Evolutionary conservation across 2,329 filamentous ascomycete genomes (phyloP), one percentile per base, ranked within the genome.

Genomic region (Colletotrichum nymphaeae): DNA sequence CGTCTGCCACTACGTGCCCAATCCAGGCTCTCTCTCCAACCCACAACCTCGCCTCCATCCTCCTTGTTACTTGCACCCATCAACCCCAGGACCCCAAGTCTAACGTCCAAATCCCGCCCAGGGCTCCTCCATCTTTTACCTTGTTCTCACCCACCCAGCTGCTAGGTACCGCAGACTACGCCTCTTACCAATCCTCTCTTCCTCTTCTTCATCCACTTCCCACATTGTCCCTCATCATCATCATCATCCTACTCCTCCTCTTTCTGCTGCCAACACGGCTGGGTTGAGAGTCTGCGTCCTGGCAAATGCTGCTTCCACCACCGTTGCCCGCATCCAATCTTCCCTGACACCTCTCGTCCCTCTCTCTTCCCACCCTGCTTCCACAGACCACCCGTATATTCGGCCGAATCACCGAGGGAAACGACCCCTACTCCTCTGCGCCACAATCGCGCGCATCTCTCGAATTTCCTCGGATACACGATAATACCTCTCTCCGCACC

Each of bases 1-100:
- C 53, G n/a, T 57, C 32, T 28, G 42, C 52, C 30, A 35, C 12
- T 58, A 22, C 8, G 59, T 56, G 55, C 65, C 70, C 70, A 73
- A 73, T 69, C 70, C 60, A 37, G 66, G 56, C 26, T 56, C 46
- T n/a, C 26, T 56, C 46, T n/a, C 49, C 70, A 63, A 73, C 70
- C 71, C 71, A 71, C 71, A 73, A 71, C 46, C 60, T 70, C 67
- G 71, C 71, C 55, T 72, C 62, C 49, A 30, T 49, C 60, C 35
- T 71, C 59, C 70, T 73, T 57, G 59, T 66, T 60, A 55, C 60
- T 53, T 63, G 46, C 67, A 75, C 76, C 74, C 77, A 72, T 69
- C 77, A 82, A 78, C 78, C 76, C 77, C 76, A 75, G 73, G 74
- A 72, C 74, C 74, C 75, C 69, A 76, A 74, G 46, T 73, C 68